These are phyloP conservation scores for Parastagonospora nodorum DNA, from an alignment of 2,329 filamentous ascomycete species.

Conservation along the genomic window DNA sequence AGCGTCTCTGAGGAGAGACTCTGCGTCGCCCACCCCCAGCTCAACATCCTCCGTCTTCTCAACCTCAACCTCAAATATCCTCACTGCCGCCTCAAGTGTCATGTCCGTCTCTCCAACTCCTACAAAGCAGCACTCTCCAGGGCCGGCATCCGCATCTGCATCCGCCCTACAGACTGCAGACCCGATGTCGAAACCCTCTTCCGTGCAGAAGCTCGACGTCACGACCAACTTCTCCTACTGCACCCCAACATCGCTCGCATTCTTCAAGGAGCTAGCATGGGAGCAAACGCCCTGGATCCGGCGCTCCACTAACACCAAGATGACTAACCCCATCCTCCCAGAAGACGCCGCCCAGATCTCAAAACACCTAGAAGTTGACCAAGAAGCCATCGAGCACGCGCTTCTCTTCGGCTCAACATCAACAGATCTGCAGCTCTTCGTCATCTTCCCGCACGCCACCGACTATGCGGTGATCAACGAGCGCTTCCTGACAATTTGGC, in stretches of 20 bases:
- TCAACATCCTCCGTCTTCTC: background rate
- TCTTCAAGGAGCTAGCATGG: constrained; percentile 26
- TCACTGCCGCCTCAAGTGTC: background rate
- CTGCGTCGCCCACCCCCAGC: too few species aligned
- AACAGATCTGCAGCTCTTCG: constrained; percentile 7
- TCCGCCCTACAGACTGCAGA: too few species aligned
- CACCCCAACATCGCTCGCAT: constrained; percentile 19
- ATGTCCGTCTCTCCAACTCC: background rate
- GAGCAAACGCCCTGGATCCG: constrained; percentile 25
- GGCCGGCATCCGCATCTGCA: too few species aligned
- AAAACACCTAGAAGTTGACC: background rate
- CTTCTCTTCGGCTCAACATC: constrained; percentile 12
- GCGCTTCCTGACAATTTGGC: constrained; percentile 21
- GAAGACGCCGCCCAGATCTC: constrained; percentile 11
- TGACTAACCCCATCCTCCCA: constrained; percentile 6
- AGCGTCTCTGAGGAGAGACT: too few species aligned
- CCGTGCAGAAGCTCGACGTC: background rate
- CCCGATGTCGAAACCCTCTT: too few species aligned
- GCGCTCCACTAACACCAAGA: background rate
- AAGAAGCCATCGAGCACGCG: constrained; percentile 3
- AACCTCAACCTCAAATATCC: background rate
- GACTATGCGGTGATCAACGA: background rate
- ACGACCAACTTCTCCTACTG: constrained; percentile 19
- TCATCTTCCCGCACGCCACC: constrained; percentile 23
- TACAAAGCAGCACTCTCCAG: background rate